A percentile compares a stretch with the other conserved stretches of the same genome.
These are phyloP conservation scores for Tetrahymena thermophila DNA, from an alignment of 73 alveolate species.

Conservation along the genomic window DNA sequence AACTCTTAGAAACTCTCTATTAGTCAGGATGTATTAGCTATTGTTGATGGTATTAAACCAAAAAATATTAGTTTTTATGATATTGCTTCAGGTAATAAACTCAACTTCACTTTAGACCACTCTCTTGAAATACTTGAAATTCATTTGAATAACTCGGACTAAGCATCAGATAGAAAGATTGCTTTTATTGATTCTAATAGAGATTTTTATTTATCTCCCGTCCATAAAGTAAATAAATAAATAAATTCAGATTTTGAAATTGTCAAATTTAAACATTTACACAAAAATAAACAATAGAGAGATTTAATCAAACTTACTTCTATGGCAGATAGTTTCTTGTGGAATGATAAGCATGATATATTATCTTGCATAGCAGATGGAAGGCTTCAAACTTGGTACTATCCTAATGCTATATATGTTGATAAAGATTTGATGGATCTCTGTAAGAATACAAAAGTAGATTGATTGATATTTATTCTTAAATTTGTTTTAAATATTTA, in stretches of 20 bases:
- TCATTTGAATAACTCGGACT: conserved; percentile 83
- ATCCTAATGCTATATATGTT: conserved; percentile 97
- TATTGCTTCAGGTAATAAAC: conserved; percentile 81
- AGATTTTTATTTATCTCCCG: conserved; percentile 90
- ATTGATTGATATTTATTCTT: background rate
- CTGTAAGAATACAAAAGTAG: conserved; percentile 71
- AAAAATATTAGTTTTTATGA: conserved; percentile 81
- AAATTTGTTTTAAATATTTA: conserved; percentile 64
- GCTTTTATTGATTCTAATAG: conserved; percentile 93
- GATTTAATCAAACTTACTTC: conserved; percentile 84
- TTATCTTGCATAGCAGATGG: conserved; percentile 92
- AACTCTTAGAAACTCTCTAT: conserved; percentile 62
- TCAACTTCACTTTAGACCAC: conserved; percentile 73
- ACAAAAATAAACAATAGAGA: background rate
- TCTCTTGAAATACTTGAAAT: conserved; percentile 74
- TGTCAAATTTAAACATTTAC: background rate
- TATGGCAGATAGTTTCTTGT: conserved; percentile 91
- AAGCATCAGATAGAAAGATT: conserved; percentile 88
- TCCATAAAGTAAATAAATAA: conserved; percentile 67
- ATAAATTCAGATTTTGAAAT: background rate
- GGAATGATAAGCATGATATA: conserved; percentile 37
- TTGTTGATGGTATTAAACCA: conserved; percentile 78
- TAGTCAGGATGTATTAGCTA: conserved; percentile 78
- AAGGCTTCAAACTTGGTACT: conserved; percentile 89
- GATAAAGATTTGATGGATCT: conserved; percentile 86